Evolutionary conservation across 2,329 filamentous ascomycete genomes (phyloP).

Genomic region (Aspergillus chevalieri): DNA sequence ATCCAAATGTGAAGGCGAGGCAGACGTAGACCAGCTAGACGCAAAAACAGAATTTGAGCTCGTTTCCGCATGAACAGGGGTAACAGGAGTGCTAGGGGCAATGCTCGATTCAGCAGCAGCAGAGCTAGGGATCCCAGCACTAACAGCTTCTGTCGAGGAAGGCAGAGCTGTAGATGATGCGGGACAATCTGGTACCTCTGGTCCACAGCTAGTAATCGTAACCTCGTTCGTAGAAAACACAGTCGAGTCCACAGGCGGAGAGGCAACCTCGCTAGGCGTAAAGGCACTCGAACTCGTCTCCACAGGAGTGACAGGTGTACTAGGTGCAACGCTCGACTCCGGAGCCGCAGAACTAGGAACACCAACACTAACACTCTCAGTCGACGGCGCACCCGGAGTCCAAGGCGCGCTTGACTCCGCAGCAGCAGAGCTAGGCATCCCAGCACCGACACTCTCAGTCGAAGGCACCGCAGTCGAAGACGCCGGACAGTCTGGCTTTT

Average conservation of each 20-base stretch:
- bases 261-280: no score
- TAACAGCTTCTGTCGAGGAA: no score
- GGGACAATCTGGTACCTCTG: not conserved
- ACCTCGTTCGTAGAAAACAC: not conserved
- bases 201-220: constrained; percentile 3
- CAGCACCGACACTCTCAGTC: no score
- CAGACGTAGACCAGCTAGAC: no score
- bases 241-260: constrained; percentile 8
- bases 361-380: no score
- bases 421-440: not conserved
- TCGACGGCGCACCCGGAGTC: not conserved
- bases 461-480: no score
- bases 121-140: not conserved
- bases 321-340: not conserved
- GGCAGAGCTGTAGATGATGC: no score
- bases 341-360: not conserved
- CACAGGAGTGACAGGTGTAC: constrained; percentile 43
- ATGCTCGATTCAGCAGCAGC: not conserved
- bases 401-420: not conserved
- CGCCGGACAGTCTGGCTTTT: no score
- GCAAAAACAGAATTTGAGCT: no score
- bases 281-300: no score
- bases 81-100: not conserved
- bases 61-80: constrained; percentile 42
- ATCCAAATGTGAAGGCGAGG: constrained; percentile 6